phyloP scores from a whole-genome alignment of 140 eudicot species.

The Cichorium intybus region DNA sequence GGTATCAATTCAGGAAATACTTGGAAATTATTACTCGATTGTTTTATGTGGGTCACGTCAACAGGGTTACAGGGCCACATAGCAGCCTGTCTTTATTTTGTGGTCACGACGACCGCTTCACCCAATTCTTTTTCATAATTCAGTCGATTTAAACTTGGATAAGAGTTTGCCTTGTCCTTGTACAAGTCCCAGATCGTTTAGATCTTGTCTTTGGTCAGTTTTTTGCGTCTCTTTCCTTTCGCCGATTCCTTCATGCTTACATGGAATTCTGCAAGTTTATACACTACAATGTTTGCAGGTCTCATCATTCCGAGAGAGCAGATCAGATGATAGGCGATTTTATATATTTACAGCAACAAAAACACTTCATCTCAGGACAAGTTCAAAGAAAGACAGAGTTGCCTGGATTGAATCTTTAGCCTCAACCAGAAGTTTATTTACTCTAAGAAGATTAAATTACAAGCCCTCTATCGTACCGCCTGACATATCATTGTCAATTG shows the following conservation, averaged over 20 bases:
- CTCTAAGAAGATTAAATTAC: conserved; percentile 42
- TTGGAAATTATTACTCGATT: conserved; percentile 6
- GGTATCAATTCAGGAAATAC: conserved; percentile 3
- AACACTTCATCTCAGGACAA: conserved; percentile 80
- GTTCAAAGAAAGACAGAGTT: conserved; percentile 57
- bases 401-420: conserved; percentile 84
- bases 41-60: conserved; percentile 18
- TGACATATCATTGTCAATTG: conserved; percentile 59
- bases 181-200: conserved; percentile 9
- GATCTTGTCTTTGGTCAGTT: conserved; percentile 26
- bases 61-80: conserved; percentile 24
- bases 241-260: conserved; percentile 1
- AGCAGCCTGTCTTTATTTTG: conserved; percentile 25
- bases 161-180: conserved; percentile 16
- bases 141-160: conserved; percentile 8
- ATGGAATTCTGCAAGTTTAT: too few relatives aligned
- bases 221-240: not conserved
- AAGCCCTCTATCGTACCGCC: conserved; percentile 33
- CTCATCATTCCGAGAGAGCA: conserved; percentile 76
- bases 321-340: conserved; percentile 68
- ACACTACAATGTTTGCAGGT: conserved; percentile 40
- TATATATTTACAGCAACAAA: conserved; percentile 83
- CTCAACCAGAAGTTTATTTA: conserved; percentile 48
- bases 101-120: conserved; percentile 4
- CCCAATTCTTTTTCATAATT: conserved; percentile 4